Conservation (phyloP, 306 rosid species). For the Cucurbita pepo region DNA sequence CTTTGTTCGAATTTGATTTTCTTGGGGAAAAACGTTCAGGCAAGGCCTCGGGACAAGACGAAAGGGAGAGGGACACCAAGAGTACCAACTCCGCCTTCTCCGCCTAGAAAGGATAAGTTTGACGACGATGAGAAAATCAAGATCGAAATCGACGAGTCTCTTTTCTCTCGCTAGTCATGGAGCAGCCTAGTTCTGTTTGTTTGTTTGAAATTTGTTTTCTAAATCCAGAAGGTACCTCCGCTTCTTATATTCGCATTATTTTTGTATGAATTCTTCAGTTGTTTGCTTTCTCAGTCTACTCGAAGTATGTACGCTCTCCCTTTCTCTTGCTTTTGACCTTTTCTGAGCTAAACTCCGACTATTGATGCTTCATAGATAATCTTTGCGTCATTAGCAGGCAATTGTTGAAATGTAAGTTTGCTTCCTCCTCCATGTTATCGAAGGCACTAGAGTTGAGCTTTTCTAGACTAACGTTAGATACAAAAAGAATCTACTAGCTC, state of each 20-base stretch:
- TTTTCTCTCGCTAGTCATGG: conserved; percentile 16
- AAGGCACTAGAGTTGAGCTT: neutral
- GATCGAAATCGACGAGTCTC: conserved; percentile 61
- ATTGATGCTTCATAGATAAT: neutral
- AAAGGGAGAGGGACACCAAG: conserved; percentile 78
- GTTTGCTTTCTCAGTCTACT: neutral
- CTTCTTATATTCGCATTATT: neutral
- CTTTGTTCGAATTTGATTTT: neutral
- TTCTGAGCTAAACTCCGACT: neutral
- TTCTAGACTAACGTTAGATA: neutral
- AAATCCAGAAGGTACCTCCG: conserved; percentile 3
- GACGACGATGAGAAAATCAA: conserved; percentile 42
- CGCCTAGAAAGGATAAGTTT: conserved; percentile 43
- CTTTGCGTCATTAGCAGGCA: neutral
- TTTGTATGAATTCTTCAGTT: neutral
- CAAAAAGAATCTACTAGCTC: neutral
- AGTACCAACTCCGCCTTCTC: conserved; percentile 31
- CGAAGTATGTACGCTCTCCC: neutral
- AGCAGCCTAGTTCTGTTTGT: neutral
- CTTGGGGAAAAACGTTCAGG: conserved; percentile 13
- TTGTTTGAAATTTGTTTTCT: conserved; percentile 17
- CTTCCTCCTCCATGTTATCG: neutral
- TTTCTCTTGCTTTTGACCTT: neutral
- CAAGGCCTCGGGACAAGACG: conserved; percentile 64
- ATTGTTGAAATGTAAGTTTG: neutral